Evolutionary conservation across 768 basidiomycete species (phyloP).

Genomic region (Lenzites betulinus): DNA sequence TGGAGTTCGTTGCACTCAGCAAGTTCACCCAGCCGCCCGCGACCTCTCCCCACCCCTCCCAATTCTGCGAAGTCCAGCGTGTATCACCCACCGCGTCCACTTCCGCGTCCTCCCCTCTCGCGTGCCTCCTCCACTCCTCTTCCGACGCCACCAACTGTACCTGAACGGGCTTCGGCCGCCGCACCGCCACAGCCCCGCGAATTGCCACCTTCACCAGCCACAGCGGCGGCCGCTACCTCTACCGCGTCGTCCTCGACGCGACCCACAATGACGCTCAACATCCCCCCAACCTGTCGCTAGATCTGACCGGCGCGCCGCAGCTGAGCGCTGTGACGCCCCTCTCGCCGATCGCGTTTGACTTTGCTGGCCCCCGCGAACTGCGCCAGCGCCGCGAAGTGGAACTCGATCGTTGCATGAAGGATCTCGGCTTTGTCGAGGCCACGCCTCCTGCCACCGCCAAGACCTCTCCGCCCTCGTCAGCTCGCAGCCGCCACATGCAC

Average conservation of each 20-base stretch:
- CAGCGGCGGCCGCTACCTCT: not conserved
- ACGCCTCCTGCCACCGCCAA: not conserved
- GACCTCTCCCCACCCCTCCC: conserved; percentile 8
- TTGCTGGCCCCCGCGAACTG: conserved; percentile 8
- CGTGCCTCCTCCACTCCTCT: not conserved
- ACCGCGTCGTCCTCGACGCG: not conserved
- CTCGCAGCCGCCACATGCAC: no score
- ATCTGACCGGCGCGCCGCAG: not conserved
- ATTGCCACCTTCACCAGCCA: not conserved
- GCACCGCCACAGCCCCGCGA: not conserved
- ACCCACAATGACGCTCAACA: conserved; percentile 5
- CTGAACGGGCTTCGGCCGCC: not conserved
- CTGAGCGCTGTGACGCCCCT: not conserved
- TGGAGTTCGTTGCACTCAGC: not conserved
- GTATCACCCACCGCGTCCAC: conserved; percentile 8
- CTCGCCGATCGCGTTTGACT: conserved; percentile 18
- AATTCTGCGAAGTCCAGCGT: not conserved
- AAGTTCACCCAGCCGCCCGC: not conserved
- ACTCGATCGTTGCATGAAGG: conserved; percentile 15
- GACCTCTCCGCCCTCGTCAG: not conserved
- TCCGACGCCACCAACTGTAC: conserved; percentile 5
- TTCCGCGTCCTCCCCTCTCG: conserved; percentile 5
- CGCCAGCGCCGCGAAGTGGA: conserved; percentile 18
- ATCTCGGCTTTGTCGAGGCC: conserved; percentile 19
- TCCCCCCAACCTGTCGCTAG: not conserved